A percentile compares a stretch with the other conserved stretches of the same genome.
Conservation (phyloP, 2,329 filamentous ascomycete genomes). For the Aureobasidium sp. region DNA sequence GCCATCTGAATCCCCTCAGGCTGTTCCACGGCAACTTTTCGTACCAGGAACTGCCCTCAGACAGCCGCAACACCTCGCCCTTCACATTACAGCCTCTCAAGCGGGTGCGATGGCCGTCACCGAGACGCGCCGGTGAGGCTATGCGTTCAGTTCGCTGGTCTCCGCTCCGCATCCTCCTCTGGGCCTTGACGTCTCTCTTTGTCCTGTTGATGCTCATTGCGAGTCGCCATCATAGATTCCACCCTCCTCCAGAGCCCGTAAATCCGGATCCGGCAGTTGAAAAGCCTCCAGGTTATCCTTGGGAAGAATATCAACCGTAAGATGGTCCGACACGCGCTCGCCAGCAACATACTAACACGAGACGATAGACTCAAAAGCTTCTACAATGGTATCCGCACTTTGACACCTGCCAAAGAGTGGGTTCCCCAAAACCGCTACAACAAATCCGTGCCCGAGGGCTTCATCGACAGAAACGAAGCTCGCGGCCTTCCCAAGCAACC, state of each 20-base stretch:
- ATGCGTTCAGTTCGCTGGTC: slow-evolving; percentile 30
- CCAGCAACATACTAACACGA: slow-evolving; percentile 39
- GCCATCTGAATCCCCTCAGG: slow-evolving; percentile 39
- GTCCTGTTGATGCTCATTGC: slow-evolving; percentile 37
- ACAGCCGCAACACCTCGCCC: slow-evolving; percentile 35
- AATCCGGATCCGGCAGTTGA: not conserved
- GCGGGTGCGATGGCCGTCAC: slow-evolving; percentile 34
- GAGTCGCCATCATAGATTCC: slow-evolving; percentile 28
- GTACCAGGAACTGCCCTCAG: slow-evolving; percentile 41
- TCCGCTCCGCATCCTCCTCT: slow-evolving; percentile 34
- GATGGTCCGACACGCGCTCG: slow-evolving; percentile 21
- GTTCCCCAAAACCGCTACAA: slow-evolving; percentile 42
- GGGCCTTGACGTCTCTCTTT: slow-evolving; percentile 34
- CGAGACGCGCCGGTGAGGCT: slow-evolving; percentile 25
- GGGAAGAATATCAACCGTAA: slow-evolving; percentile 6
- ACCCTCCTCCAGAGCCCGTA: not conserved
- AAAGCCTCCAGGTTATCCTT: slow-evolving; percentile 8
- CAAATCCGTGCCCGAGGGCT: slow-evolving; percentile 31
- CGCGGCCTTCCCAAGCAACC: slow-evolving; percentile 22
- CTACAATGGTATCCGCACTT: slow-evolving; percentile 42
- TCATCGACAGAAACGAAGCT: slow-evolving; percentile 20
- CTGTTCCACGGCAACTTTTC: slow-evolving; percentile 38
- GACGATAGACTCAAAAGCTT: slow-evolving; percentile 37
- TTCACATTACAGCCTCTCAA: slow-evolving; percentile 31
- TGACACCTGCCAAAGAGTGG: slow-evolving; percentile 35